Evolutionary conservation across 495 filamentous ascomycete genomes (phyloP), one percentile per base, ranked within the genome.

Genomic region (Cercophora scortea): DNA sequence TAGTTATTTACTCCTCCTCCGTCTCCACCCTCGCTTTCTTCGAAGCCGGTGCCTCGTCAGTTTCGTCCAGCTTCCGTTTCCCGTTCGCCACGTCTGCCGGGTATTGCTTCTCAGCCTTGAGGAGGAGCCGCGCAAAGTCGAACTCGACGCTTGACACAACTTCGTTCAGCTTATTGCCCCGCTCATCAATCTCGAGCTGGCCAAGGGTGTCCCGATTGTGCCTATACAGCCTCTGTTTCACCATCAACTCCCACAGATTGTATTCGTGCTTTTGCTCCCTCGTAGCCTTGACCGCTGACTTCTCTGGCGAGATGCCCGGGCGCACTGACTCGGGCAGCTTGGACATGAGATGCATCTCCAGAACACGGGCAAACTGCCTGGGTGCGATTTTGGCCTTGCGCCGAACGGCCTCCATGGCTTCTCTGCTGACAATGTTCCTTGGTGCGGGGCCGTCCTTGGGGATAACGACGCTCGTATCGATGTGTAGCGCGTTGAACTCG

Each of bases 281-380:
- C 1, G 66, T 62, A 17, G 66, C 50, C 17, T 49, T n/a, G n/a
- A 49, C 52, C 12, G 55, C 56, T 39, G 51, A 51, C 35, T 53
- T 51, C 12, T 65, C 63, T 3, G 51, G 49, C 10, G 54, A 51
- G 6, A 73, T 55, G 10, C 57, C 68, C 32, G 78, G 75, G 25
- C 86, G 80, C 51, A 89, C 76, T 11, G 74, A 68, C 8, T 72
- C 60, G 0, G 89, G 82, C 19, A 96, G 85, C 47, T 71, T 75
- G 7, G 84, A 84, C 57, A 96, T 84, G 7, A 96, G 85, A 50
- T 87, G 83, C 83, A 97, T 90, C 68, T 98, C 93, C 13, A 92
- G 70, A 9, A 95, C 75, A 33, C 92, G 82, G 32, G 76, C 76
- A 67, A 96, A 96, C 69, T 97, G 93, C n/a, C 92, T 83, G 0